phyloP scores from a whole-genome alignment of 208 protist genomes.

The Trypanosoma rangeli region DNA sequence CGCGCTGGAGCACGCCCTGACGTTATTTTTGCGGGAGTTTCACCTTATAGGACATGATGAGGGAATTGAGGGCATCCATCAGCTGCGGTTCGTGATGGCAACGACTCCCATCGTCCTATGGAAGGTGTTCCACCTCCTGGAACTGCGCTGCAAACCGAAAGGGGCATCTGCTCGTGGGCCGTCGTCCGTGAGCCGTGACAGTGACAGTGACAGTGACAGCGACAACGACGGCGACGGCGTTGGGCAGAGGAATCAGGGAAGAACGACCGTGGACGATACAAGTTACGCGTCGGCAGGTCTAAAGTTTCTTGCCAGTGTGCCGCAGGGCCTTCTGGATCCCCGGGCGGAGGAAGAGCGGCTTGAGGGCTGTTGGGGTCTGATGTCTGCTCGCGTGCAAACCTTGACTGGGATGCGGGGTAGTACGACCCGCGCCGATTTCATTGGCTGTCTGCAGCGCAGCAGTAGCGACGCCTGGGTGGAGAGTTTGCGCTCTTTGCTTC shows the following conservation, averaged over 20 bases:
- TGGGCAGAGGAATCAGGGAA: neutral
- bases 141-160: constrained; percentile 33
- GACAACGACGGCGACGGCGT: constrained; percentile 11
- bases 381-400: constrained; percentile 46
- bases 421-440: constrained; percentile 21
- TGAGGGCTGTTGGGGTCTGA: constrained; percentile 58
- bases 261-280: neutral
- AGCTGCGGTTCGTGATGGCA: constrained; percentile 10
- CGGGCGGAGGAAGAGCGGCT: constrained; percentile 49
- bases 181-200: constrained; percentile 1
- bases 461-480: constrained; percentile 28
- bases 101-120: constrained; percentile 49
- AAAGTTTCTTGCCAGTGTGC: constrained; percentile 53
- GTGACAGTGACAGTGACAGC: constrained; percentile 11
- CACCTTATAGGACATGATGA: constrained; percentile 6
- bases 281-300: constrained; percentile 61
- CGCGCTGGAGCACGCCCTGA: constrained; percentile 34
- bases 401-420: constrained; percentile 27
- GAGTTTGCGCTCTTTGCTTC: constrained; percentile 36
- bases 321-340: constrained; percentile 32
- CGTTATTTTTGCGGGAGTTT: constrained; percentile 41
- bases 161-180: constrained; percentile 2
- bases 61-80: neutral
- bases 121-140: constrained; percentile 63
- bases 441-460: constrained; percentile 1